Evolutionary conservation across 305 asterid genomes (phyloP), one percentile per base, ranked within the genome.

Genomic region (Vinca major): DNA sequence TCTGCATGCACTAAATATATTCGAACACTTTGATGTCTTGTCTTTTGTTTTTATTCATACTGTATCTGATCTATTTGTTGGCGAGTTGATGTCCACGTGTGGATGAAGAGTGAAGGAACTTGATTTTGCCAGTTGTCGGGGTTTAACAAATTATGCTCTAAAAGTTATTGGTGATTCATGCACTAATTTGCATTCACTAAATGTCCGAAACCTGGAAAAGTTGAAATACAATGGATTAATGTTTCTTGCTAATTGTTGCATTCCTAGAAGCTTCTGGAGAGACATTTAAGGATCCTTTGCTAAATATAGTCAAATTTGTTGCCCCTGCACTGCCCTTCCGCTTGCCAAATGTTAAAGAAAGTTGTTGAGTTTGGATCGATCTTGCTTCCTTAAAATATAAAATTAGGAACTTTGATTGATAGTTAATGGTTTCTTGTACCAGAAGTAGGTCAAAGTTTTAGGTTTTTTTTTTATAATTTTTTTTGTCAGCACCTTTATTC

Each of bases 381-480:
- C 97, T n/a, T 88, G 88, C 88, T 90, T 94, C 74, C 93, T 95
- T 39, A 75, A 69, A 65, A 73, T 90, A 72, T 84, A 74, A 5
- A 69, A 81, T 9, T 86, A 84, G 63, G 89, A 91, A 43, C 71
- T 90, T 5, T 94, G 94, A 66, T 65, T 86, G 85, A 88, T 90
- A 48, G 88, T 90, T 57, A 92, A 90, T 79, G 76, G 84, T 58
- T 90, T 92, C 83, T 74, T 61, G 60, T 85, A 85, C 2, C 77
- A 88, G 81, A 90, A 86, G 87, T 82, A 77, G 74, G 81, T 90
- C 74, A 90, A 88, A 77, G n/a, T n/a, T n/a, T n/a, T n/a, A n/a
- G n/a, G n/a, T n/a, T n/a, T n/a, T n/a, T n/a, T n/a, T n/a, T n/a
- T n/a, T n/a, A n/a, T n/a, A n/a, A n/a, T n/a, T n/a, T n/a, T n/a